Evolutionary conservation across 768 basidiomycete genomes (phyloP), one percentile per base, ranked within the genome.

Genomic region (Lactifluus pinguis): DNA sequence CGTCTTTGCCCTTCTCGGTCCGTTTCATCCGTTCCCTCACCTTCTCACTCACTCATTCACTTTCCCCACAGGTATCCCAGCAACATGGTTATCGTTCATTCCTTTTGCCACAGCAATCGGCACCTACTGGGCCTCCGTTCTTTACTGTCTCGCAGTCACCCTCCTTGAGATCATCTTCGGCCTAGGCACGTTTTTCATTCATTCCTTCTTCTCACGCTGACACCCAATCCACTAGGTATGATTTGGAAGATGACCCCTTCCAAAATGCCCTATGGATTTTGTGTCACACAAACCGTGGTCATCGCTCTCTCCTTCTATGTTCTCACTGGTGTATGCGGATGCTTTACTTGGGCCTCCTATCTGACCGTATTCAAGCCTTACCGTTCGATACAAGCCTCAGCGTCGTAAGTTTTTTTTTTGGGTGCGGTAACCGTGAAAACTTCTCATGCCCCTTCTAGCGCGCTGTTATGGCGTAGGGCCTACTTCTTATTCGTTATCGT

Each of bases 181-280:
- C 66, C 68, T 87, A 3, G 84, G 86, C 84, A 57, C 53, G 78
- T 51, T 49, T 0, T 4, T 49, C 30, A 13, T 25, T 19, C 25
- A 47, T 17, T 30, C 41, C 48, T 21, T 38, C 17, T 49, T 52
- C 49, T 39, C 39, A 34, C 49, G 66, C 29, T 63, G 41, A 36
- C 32, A 7, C 11, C 17, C 36, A 34, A 32, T 45, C 21, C 47
- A 21, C 25, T 52, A 86, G 86, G 85, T 11, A 78, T 87, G 71
- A 75, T 83, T 14, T 86, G 82, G 76, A 69, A 72, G 53, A 86
- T 87, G 85, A 74, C 83, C 64, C 83, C 85, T 0, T 74, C 72
- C 52, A 67, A 60, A 19, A 87, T 87, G 84, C 82, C 84, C 9
- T 71, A 68, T 39, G 64, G 68, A 32, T 86, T 87, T 64, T 87